Percentiles rank a stretch among this genome's conserved stretches.
Evolutionary conservation across 139 green algal genomes (phyloP).

Genomic region (Volvox reticuliferus): DNA sequence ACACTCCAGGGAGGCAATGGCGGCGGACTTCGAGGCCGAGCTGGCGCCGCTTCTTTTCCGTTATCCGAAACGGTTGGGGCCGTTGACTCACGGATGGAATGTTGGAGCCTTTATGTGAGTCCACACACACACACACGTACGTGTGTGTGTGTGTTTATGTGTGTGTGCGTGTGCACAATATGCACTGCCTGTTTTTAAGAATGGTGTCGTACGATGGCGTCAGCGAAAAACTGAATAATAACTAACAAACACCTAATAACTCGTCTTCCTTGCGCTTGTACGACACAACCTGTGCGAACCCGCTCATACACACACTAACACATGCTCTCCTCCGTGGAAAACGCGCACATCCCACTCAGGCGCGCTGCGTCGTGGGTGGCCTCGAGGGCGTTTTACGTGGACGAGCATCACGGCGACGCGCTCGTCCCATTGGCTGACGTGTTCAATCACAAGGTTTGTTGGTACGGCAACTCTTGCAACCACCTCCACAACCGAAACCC

Average conservation of each 20-base stretch:
- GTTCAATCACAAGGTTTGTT: constrained; percentile 91
- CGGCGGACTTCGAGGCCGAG: constrained; percentile 28
- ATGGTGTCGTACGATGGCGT: too few species aligned
- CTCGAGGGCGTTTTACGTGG: constrained; percentile 85
- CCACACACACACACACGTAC: not conserved
- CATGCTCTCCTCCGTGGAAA: not conserved
- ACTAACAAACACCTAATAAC: too few species aligned
- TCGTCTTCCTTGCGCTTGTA: too few species aligned
- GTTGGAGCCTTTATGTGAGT: constrained; percentile 35
- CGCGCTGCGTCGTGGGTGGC: constrained; percentile 77
- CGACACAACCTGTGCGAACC: too few species aligned
- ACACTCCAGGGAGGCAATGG: constrained; percentile 25
- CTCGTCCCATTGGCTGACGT: constrained; percentile 88
- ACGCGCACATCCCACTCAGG: constrained; percentile 17
- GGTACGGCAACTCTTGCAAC: not conserved
- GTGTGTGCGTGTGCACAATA: too few species aligned
- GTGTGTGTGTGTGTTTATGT: too few species aligned
- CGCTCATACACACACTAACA: not conserved
- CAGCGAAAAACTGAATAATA: too few species aligned
- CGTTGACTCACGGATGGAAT: not conserved
- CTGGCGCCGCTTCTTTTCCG: constrained; percentile 24
- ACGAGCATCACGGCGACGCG: constrained; percentile 75
- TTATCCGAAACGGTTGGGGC: constrained; percentile 31
- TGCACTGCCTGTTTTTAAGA: too few species aligned
- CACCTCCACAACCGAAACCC: not conserved